A percentile compares a stretch with the other conserved stretches of the same genome.
These are phyloP conservation scores for Cercospora sp. DNA, from an alignment of 2,329 filamentous ascomycete species.

Conservation along the genomic window DNA sequence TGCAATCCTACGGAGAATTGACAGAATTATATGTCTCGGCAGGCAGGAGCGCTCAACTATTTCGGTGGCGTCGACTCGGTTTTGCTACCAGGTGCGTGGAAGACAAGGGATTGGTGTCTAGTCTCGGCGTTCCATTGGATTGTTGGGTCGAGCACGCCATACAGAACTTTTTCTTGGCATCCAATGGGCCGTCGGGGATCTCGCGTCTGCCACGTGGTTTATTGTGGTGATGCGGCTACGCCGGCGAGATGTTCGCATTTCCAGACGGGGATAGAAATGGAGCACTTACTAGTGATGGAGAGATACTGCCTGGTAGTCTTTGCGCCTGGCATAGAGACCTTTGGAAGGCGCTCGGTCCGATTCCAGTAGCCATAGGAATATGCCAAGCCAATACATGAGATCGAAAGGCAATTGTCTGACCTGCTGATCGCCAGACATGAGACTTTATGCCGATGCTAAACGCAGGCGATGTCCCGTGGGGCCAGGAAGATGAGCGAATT, in stretches of 20 bases:
- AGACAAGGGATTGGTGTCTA: neutral
- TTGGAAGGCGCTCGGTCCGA: neutral
- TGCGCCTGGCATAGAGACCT: neutral
- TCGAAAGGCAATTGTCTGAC: neutral
- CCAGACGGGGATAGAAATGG: neutral
- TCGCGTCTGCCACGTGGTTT: neutral
- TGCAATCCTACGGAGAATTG: conserved; percentile 13
- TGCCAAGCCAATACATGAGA: neutral
- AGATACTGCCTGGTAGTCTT: neutral
- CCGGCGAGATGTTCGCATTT: neutral
- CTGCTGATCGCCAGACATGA: neutral
- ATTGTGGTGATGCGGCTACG: neutral
- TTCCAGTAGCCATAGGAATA: neutral
- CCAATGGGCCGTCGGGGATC: neutral
- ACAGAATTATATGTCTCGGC: conserved; percentile 14
- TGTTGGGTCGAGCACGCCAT: conserved; percentile 15
- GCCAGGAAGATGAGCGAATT: neutral
- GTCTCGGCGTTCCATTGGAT: conserved; percentile 15
- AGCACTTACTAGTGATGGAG: neutral
- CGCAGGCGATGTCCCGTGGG: neutral
- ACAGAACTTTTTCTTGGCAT: conserved; percentile 1
- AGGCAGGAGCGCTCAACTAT: neutral
- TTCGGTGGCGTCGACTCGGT: neutral
- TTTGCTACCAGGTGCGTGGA: neutral
- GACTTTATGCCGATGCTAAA: neutral